Base-by-base conservation (phyloP, 2,329 filamentous ascomycete species). In the Celoporthe dispersa region DNA sequence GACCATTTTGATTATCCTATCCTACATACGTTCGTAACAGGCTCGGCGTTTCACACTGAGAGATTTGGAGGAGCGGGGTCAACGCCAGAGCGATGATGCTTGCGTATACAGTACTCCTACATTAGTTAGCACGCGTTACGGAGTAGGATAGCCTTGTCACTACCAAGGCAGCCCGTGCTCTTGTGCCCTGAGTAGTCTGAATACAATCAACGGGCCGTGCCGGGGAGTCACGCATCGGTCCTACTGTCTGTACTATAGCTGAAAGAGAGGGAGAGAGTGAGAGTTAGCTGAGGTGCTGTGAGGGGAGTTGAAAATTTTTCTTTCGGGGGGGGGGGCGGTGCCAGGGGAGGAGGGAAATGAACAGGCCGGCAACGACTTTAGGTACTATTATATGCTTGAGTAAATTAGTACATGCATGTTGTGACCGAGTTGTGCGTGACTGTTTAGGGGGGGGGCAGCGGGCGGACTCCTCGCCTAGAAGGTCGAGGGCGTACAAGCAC, bases 121-220 rank as follows among this genome's bases (percentile, higher is more conserved):
- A 22, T 16, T 31, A 33, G 28, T 48, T 6, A 57, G 51, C n/a
- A 55, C 11, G 51, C 25, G 3, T 8, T 1, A 28, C 11, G n/a
- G n/a, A 55, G 51, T 55, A 55, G n/a, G 28, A 31, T 57, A 31
- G 53, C 53, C 28, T 6, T 5, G 28, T 57, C 6, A 3, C 25
- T 31, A 19, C n/a, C 22, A 16, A 28, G 51, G 53, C 28, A 8
- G 14, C 19, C 53, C 28, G 28, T 57, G n/a, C 53, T 31, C 14
- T 31, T 31, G 5, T 57, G 25, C 11, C 25, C 48, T 28, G 12
- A 1, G 6, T 28, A 31, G 53, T 55, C 53, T 57, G 53, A 31
- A 57, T 57, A 14, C 25, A 25, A 57, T 57, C 53, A 57, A 57
- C 53, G 53, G 53, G 53, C 53, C 53, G 53, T 31, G 53, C 53